Base-by-base conservation (phyloP, 1,284 basidiomycete species). In the Marasmius fiardii region DNA sequence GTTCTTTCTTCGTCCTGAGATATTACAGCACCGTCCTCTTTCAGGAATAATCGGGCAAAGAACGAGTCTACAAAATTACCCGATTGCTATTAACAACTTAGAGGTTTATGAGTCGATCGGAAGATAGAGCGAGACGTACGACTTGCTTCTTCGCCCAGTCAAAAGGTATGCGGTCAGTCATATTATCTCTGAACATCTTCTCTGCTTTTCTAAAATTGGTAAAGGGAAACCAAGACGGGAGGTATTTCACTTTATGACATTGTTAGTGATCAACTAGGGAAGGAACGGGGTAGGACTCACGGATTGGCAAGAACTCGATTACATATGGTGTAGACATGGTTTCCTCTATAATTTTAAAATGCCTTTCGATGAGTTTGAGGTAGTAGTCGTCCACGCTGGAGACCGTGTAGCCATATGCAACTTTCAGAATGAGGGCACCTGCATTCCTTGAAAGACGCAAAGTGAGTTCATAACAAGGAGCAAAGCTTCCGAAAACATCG, bases 211-310 rank as follows among this genome's bases (percentile, higher is more conserved):
- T 55, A 52, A 66, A 66, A 1, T 53, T 53, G n/a, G 58, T 53
- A 10, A 60, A 61, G 6, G 63, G 65, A 28, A 64, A 55, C 66
- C 63, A 67, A 34, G 53, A 49, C 4, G 63, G 61, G 4, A 66
- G 23, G 55, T 63, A 56, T n/a, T 54, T 54, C 44, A 63, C 63
- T 61, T 23, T 11, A 12, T 16, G 18, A 21, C 18, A 39, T 14
- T 23, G 10, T 31, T 31, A 4, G 10, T 4, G 28, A 31, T 4
- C 3, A 28, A 10, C 34, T 26, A 18, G 18, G 52, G 34, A 47
- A 8, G n/a, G 6, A 16, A 58, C 18, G 35, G 67, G 68, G 14
- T 71, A 34, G 2, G 52, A 0, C 56, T 70, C 23, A 43, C 51
- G 51, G 16, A 43, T 43, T 18, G 39, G 39, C 37, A 52, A 43